Percentiles rank a stretch among this genome's conserved stretches.
Conservation (phyloP, 306 rosid species). For the Senna siamea region DNA sequence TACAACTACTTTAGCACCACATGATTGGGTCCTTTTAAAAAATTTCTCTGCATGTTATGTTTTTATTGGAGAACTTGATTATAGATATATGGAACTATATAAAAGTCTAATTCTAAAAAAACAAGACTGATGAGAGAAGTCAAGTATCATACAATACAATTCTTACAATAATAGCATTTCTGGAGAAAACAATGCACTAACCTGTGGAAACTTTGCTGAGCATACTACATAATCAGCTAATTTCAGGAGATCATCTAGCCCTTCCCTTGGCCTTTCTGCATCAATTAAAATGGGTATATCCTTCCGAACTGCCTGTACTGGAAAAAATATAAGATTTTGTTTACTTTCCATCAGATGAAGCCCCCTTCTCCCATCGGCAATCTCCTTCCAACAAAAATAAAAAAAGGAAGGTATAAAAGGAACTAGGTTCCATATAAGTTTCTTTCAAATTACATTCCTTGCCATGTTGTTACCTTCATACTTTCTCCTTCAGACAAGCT, state of each 20-base stretch:
- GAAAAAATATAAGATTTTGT: conserved; percentile 46
- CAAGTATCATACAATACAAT: conserved; percentile 7
- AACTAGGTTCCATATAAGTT: background rate
- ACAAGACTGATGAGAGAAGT: conserved; percentile 28
- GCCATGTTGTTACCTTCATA: background rate
- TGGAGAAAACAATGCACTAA: conserved; percentile 46
- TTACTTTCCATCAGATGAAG: conserved; percentile 40
- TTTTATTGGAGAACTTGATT: no score
- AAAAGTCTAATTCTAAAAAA: background rate
- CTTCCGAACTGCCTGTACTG: conserved; percentile 75
- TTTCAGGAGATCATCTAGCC: conserved; percentile 79
- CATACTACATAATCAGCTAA: conserved; percentile 79
- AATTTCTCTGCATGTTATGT: no score
- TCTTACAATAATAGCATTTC: conserved; percentile 22
- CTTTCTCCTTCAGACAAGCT: background rate
- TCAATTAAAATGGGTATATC: conserved; percentile 83
- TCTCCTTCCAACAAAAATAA: background rate
- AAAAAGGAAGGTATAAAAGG: background rate
- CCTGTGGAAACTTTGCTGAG: conserved; percentile 81
- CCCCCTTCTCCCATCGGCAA: conserved; percentile 25
- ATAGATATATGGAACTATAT: no score
- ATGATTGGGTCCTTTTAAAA: no score
- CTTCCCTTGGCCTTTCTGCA: conserved; percentile 89
- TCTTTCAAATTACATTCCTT: conserved; percentile 28
- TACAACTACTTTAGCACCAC: no score